A percentile compares a stretch with the other conserved stretches of the same genome.
phyloP scores from a whole-genome alignment of 23 red algal species.

The Pyropia haitanensis region DNA sequence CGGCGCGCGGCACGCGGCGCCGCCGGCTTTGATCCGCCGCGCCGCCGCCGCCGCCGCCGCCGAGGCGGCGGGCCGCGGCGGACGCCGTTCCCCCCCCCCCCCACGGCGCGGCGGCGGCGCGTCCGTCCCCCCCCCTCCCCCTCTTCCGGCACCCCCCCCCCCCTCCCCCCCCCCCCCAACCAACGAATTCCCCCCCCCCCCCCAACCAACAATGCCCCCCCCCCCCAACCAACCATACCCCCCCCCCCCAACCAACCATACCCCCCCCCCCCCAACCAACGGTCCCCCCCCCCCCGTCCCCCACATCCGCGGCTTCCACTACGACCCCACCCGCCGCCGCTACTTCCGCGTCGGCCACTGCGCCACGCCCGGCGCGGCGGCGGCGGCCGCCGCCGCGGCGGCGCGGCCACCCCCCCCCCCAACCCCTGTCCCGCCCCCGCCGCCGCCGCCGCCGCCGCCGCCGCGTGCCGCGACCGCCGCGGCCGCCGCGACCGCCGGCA shows the following conservation, averaged over 20 bases:
- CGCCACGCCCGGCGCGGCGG: not conserved
- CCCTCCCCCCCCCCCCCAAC: not conserved
- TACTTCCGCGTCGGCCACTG: not conserved
- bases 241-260: not conserved
- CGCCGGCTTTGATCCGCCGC: too few species aligned
- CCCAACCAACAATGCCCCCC: not conserved
- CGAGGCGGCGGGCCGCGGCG: too few species aligned
- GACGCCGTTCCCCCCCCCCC: not conserved
- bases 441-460: not conserved
- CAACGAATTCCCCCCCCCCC: not conserved
- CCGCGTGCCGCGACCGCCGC: too few species aligned
- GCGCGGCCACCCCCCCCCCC: conserved; percentile 1
- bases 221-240: not conserved
- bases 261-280: not conserved
- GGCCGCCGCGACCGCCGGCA: too few species aligned
- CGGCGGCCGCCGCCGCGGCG: not conserved
- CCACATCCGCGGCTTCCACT: not conserved
- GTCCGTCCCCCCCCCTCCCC: conserved; percentile 1
- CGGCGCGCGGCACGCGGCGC: too few species aligned
- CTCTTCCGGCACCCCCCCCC: not conserved
- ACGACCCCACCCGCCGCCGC: conserved; percentile 7
- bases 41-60: too few species aligned
- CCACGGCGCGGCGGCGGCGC: not conserved
- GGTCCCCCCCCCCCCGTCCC: not conserved
- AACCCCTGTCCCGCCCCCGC: not conserved